Evolutionary conservation across 2,329 filamentous ascomycete genomes (phyloP).

Genomic region (Stagonosporopsis chrysanthemi): DNA sequence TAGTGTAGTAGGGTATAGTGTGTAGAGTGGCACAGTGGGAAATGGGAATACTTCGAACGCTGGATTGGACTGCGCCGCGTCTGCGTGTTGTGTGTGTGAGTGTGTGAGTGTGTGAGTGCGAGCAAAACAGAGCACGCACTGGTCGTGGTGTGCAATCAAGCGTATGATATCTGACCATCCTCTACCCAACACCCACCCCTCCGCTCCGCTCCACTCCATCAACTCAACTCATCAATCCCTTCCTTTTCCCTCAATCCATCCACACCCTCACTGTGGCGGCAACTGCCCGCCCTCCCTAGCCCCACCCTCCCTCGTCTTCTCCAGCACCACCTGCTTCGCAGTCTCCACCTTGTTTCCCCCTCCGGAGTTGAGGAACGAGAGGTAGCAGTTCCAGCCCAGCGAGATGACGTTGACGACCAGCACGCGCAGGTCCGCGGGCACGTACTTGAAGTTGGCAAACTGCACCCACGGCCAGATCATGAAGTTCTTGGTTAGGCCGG

Average conservation of each 20-base stretch:
- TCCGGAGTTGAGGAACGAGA: slow-evolving; percentile 49
- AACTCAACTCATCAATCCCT: too few relatives aligned
- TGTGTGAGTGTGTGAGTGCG: too few relatives aligned
- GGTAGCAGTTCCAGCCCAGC: slow-evolving; percentile 53
- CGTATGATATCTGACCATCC: too few relatives aligned
- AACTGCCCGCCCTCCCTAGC: slow-evolving; percentile 36
- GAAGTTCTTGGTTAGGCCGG: slow-evolving; percentile 82
- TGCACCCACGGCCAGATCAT: slow-evolving; percentile 88
- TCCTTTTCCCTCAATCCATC: too few relatives aligned
- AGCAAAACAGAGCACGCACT: too few relatives aligned
- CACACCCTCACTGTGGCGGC: slow-evolving; percentile 33
- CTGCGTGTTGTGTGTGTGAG: neutral
- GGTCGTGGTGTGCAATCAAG: too few relatives aligned
- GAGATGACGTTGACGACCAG: slow-evolving; percentile 82
- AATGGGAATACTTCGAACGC: slow-evolving; percentile 3
- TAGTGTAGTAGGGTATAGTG: slow-evolving; percentile 10
- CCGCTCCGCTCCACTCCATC: too few relatives aligned
- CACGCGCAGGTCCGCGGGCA: slow-evolving; percentile 83
- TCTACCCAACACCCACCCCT: too few relatives aligned
- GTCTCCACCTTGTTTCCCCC: slow-evolving; percentile 29
- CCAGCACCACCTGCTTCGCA: neutral
- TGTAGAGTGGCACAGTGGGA: neutral
- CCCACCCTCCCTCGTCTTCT: slow-evolving; percentile 12
- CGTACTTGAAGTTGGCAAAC: slow-evolving; percentile 83
- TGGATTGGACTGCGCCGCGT: neutral